Evolutionary conservation across 352 stramenopile species (phyloP).

Genomic region (Globisporangium cederbergense): DNA sequence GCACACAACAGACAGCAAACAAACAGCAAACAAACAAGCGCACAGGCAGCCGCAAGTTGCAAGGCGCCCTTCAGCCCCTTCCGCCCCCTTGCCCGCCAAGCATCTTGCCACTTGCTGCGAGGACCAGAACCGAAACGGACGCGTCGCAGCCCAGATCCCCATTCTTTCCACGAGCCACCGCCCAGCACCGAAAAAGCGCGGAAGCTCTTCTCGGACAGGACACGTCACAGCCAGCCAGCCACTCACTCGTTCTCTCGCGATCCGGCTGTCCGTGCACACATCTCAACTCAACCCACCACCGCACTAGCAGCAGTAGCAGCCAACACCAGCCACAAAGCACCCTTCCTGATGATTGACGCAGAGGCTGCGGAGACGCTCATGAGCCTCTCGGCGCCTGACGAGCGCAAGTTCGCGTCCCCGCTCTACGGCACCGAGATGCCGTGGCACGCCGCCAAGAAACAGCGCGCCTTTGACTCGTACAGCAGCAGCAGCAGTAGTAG

Average conservation of each 20-base stretch:
- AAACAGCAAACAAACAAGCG: neutral
- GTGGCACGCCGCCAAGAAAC: conserved; percentile 37
- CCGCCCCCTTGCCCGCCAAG: too few species aligned
- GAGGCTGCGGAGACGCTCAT: conserved; percentile 79
- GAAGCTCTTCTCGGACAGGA: neutral
- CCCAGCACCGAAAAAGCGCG: conserved; percentile 12
- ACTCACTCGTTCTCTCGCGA: conserved; percentile 8
- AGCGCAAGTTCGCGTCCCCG: conserved; percentile 56
- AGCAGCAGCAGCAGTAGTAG: conserved; percentile 11
- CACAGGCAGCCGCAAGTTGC: conserved; percentile 1
- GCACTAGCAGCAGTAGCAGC: neutral
- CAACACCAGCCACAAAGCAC: neutral
- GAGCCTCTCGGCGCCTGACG: conserved; percentile 73
- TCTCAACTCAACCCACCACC: neutral
- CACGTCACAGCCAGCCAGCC: conserved; percentile 15
- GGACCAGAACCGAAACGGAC: conserved; percentile 12
- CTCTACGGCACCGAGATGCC: conserved; percentile 54
- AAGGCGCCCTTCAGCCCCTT: neutral
- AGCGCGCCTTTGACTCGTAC: conserved; percentile 20
- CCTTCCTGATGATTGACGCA: conserved; percentile 52
- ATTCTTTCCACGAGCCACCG: neutral
- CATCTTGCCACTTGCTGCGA: neutral
- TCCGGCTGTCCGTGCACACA: conserved; percentile 1
- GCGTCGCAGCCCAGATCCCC: neutral
- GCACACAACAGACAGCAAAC: neutral